phyloP scores from a whole-genome alignment of 495 filamentous ascomycete species.

The Parachaetomium inaequale region DNA sequence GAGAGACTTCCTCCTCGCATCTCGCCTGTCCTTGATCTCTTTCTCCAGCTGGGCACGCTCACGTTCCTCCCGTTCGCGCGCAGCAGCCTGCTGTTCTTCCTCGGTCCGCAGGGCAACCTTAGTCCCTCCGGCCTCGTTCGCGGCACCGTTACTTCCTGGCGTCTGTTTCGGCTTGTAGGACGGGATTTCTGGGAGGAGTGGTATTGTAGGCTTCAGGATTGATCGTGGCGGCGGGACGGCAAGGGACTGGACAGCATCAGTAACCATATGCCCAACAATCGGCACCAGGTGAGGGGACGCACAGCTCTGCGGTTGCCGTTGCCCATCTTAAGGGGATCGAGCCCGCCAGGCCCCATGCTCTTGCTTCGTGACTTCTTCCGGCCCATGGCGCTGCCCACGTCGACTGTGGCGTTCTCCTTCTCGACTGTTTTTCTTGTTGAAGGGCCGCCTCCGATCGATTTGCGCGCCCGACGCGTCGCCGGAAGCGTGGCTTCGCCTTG shows the following conservation, averaged over 20 bases:
- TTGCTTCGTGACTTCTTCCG: conserved; percentile 85
- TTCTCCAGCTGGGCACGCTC: conserved; percentile 64
- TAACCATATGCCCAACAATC: conserved; percentile 11
- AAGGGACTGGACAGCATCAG: conserved; percentile 43
- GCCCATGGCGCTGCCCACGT: conserved; percentile 46
- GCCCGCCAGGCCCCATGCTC: conserved; percentile 86
- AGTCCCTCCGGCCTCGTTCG: conserved; percentile 38
- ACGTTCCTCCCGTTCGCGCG: conserved; percentile 67
- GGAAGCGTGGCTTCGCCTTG: conserved; percentile 47
- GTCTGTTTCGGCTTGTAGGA: conserved; percentile 41
- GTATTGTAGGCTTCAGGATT: conserved; percentile 81
- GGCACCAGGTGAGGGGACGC: conserved; percentile 26
- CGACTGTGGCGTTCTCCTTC: conserved; percentile 70
- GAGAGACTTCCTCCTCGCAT: conserved; percentile 85
- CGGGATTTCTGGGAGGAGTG: conserved; percentile 61
- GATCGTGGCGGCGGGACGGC: conserved; percentile 58
- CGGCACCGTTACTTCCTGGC: conserved; percentile 17
- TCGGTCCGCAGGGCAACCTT: conserved; percentile 60
- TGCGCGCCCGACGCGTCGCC: conserved; percentile 62
- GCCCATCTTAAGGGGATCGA: conserved; percentile 74
- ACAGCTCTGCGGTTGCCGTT: conserved; percentile 81
- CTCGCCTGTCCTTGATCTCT: conserved; percentile 67
- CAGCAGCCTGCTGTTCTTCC: conserved; percentile 76
- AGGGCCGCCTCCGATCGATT: conserved; percentile 72
- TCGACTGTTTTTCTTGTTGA: conserved; percentile 52